phyloP scores from a whole-genome alignment of 768 basidiomycete genomes.

The Leccinum subgranulosum region DNA sequence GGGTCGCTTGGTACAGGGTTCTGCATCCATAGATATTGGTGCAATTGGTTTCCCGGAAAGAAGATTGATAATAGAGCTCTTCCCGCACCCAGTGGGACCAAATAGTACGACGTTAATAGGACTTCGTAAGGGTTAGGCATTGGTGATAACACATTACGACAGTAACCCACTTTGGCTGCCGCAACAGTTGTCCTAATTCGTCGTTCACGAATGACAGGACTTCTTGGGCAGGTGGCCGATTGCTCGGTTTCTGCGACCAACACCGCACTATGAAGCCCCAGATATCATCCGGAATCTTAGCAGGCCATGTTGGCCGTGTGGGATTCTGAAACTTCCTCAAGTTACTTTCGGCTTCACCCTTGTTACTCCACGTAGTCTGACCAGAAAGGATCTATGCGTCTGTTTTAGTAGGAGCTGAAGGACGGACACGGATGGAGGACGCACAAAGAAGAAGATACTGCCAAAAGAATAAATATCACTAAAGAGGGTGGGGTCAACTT shows the following conservation, averaged over 20 bases:
- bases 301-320: background rate
- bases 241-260: background rate
- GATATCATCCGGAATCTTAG: background rate
- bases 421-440: background rate
- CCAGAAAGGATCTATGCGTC: constrained; percentile 1
- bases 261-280: constrained; percentile 5
- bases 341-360: background rate
- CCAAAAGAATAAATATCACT: constrained; percentile 7
- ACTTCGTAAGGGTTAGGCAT: background rate
- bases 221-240: background rate
- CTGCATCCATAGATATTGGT: constrained; percentile 17
- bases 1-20: constrained; percentile 30
- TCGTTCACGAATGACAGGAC: background rate
- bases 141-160: background rate
- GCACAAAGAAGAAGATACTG: constrained; percentile 4
- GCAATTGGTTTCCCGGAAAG: constrained; percentile 20
- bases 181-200: background rate
- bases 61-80: constrained; percentile 21
- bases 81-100: constrained; percentile 15
- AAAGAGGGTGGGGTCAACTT: background rate
- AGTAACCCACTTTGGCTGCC: background rate
- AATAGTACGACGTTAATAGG: constrained; percentile 15
- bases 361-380: background rate
- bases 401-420: background rate
- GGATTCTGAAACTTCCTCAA: background rate